Conservation (phyloP, 805 yeast species). For the Lipomyces oligophaga region DNA sequence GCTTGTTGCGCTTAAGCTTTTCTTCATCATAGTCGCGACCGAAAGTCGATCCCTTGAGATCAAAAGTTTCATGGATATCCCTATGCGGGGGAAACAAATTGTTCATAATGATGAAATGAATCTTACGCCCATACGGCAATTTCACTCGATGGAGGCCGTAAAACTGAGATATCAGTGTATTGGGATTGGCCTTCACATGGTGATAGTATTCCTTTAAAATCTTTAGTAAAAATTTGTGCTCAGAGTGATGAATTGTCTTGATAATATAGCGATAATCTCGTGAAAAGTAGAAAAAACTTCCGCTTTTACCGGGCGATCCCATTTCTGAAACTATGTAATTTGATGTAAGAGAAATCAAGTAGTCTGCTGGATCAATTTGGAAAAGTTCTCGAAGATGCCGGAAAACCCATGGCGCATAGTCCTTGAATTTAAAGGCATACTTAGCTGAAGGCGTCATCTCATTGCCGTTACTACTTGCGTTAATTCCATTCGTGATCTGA, state of each 20-base stretch:
- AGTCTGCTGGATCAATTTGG: conserved; percentile 93
- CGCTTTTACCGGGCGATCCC: conserved; percentile 96
- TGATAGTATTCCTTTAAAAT: conserved; percentile 71
- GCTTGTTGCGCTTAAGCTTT: conserved; percentile 31
- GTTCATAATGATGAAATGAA: conserved; percentile 94
- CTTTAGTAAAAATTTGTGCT: conserved; percentile 75
- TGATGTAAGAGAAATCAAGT: conserved; percentile 85
- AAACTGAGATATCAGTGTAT: conserved; percentile 88
- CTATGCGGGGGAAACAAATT: conserved; percentile 92
- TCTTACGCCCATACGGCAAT: conserved; percentile 76
- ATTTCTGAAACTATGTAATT: conserved; percentile 86
- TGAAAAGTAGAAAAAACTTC: conserved; percentile 92
- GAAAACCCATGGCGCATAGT: conserved; percentile 91
- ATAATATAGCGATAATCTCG: conserved; percentile 91
- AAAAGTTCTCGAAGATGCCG: conserved; percentile 75
- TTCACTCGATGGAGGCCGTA: conserved; percentile 93
- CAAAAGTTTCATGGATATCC: conserved; percentile 80
- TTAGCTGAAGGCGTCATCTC: conserved; percentile 89
- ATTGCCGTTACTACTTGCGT: conserved; percentile 49
- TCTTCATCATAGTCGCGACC: conserved; percentile 46
- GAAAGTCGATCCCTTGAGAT: conserved; percentile 87
- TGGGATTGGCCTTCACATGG: conserved; percentile 79
- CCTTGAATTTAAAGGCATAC: conserved; percentile 94
- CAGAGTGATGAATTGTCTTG: conserved; percentile 91
- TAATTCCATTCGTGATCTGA: neutral